These are phyloP conservation scores for Sabuloglossum arenarium DNA, from an alignment of 495 filamentous ascomycete species.

Conservation along the genomic window DNA sequence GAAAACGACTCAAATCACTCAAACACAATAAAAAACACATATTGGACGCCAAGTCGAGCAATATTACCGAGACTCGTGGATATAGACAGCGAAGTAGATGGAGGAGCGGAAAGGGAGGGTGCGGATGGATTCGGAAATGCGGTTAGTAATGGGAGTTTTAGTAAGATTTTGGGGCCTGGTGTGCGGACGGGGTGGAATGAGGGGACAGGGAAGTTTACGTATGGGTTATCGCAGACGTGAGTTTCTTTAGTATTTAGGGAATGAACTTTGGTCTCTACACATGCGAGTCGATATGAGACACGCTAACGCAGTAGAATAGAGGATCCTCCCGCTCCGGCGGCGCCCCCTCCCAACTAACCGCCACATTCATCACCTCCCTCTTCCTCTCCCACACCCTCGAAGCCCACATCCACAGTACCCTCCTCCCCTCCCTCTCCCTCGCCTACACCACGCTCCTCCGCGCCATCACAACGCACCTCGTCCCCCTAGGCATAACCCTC, in stretches of 20 bases:
- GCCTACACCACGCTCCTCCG: background rate
- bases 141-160: conserved; percentile 65
- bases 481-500: background rate
- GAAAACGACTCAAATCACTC: conserved; percentile 4
- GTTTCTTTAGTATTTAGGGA: conserved; percentile 7
- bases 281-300: conserved; percentile 5
- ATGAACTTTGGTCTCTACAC: background rate
- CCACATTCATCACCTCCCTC: conserved; percentile 41
- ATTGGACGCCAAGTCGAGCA: conserved; percentile 12
- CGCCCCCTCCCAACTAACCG: conserved; percentile 44
- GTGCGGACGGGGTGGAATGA: conserved; percentile 69
- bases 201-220: conserved; percentile 40
- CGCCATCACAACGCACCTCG: background rate
- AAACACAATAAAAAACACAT: background rate
- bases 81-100: conserved; percentile 43
- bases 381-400: conserved; percentile 25
- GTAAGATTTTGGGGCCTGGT: conserved; percentile 67
- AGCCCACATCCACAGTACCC: conserved; percentile 17
- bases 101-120: conserved; percentile 20
- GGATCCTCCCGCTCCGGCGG: conserved; percentile 54
- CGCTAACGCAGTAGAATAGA: conserved; percentile 15
- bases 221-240: conserved; percentile 45
- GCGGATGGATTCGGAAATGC: conserved; percentile 45
- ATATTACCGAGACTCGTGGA: conserved; percentile 52
- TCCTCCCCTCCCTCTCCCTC: conserved; percentile 6